Conservation (phyloP, 1,284 basidiomycete genomes). For the Sporisorium exsertum region DNA sequence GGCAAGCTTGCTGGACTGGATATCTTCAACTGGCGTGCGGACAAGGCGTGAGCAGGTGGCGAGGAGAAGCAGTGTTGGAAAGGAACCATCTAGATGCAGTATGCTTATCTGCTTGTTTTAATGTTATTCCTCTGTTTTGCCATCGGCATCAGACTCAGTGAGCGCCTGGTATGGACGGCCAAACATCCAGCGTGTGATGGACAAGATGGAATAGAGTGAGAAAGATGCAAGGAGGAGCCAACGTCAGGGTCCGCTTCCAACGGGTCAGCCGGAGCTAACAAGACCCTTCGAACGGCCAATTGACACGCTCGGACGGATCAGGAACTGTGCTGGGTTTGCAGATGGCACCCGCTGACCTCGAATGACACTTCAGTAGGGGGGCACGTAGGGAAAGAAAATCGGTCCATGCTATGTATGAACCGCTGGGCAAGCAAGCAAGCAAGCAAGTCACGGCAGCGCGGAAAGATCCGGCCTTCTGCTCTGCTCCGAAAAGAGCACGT, state of each 20-base stretch:
- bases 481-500: not conserved
- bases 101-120: not conserved
- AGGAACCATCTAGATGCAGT: not conserved
- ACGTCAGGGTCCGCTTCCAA: not conserved
- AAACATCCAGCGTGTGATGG: not conserved
- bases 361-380: not conserved
- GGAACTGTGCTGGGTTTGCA: not conserved
- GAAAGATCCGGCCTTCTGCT: not conserved
- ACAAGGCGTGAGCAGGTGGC: slow-evolving; percentile 20
- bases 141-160: no score
- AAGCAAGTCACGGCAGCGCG: not conserved
- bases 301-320: not conserved
- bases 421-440: not conserved
- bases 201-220: not conserved
- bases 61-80: not conserved
- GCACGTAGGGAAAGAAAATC: not conserved
- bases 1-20: slow-evolving; percentile 51
- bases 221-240: not conserved
- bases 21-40: slow-evolving; percentile 62
- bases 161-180: no score
- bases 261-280: not conserved
- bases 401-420: not conserved
- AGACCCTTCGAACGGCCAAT: not conserved
- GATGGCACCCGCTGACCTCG: not conserved
- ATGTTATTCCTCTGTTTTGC: not conserved